Percentiles rank a stretch among this genome's conserved stretches.
Evolutionary conservation across 257 asterid genomes (phyloP).

Genomic region (Lycium ferocissimum): DNA sequence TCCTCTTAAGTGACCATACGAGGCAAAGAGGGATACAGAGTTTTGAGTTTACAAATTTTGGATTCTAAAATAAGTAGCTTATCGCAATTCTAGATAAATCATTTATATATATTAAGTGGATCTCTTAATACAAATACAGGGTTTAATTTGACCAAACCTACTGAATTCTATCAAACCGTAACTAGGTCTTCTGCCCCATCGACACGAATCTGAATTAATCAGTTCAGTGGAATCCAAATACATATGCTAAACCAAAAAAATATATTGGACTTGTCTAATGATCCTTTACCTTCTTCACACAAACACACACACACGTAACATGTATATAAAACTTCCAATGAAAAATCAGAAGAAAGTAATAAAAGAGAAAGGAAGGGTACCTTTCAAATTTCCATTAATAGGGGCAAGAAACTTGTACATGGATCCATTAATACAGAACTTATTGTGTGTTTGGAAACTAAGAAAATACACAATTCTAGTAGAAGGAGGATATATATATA

Average conservation of each 20-base stretch:
- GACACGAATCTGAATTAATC: not conserved
- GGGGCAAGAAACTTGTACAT: constrained; percentile 25
- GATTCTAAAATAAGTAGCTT: no score
- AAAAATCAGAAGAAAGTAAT: not conserved
- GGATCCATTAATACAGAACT: not conserved
- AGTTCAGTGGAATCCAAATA: not conserved
- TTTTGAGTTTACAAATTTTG: not conserved
- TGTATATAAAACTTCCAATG: not conserved
- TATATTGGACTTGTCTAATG: no score
- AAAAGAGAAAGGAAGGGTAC: constrained; percentile 18
- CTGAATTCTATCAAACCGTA: not conserved
- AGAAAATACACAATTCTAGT: not conserved
- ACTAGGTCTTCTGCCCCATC: not conserved
- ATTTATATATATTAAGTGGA: not conserved
- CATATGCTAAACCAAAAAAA: not conserved
- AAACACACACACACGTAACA: not conserved
- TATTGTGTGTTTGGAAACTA: not conserved
- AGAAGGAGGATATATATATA: constrained; percentile 14
- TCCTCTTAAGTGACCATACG: not conserved
- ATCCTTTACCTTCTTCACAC: no score
- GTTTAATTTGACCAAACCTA: no score
- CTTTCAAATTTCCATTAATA: constrained; percentile 18
- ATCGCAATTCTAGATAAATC: not conserved
- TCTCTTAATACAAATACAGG: no score
- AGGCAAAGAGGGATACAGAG: not conserved